Evolutionary conservation across 768 basidiomycete genomes (phyloP).

Genomic region (Mycena alexandri): DNA sequence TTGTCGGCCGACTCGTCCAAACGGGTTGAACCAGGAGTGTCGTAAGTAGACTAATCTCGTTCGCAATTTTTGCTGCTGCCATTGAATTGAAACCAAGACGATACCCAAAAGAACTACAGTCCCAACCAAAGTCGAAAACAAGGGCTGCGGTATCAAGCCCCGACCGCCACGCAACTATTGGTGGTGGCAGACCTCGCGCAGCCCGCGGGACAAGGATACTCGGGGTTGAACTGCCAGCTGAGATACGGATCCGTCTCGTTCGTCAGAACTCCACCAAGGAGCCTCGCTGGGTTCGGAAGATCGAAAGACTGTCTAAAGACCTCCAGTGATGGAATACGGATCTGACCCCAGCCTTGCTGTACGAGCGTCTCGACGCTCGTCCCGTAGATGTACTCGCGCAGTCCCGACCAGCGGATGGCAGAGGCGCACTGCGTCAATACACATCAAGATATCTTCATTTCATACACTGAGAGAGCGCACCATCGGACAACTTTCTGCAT

Average conservation of each 20-base stretch:
- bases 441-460: no score
- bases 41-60: no score
- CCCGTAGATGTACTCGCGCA: slow-evolving; percentile 40
- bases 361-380: slow-evolving; percentile 36
- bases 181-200: slow-evolving; percentile 24
- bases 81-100: no score
- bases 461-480: slow-evolving; percentile 10
- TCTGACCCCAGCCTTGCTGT: slow-evolving; percentile 36
- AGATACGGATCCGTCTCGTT: slow-evolving; percentile 39
- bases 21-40: no score
- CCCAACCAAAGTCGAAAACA: no score
- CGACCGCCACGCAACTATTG: not conserved
- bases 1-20: no score
- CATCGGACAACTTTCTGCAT: slow-evolving; percentile 40
- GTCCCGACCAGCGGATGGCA: slow-evolving; percentile 37
- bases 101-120: no score
- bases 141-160: not conserved
- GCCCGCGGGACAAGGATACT: slow-evolving; percentile 32
- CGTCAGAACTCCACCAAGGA: slow-evolving; percentile 37
- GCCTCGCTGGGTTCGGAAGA: slow-evolving; percentile 22
- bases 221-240: slow-evolving; percentile 37
- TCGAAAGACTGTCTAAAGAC: slow-evolving; percentile 35
- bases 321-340: slow-evolving; percentile 33
- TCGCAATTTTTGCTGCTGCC: no score
- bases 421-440: no score